A percentile compares a stretch with the other conserved stretches of the same genome.
These are phyloP conservation scores for Hippophae tibetana DNA, from an alignment of 306 rosid genomes.

Conservation along the genomic window DNA sequence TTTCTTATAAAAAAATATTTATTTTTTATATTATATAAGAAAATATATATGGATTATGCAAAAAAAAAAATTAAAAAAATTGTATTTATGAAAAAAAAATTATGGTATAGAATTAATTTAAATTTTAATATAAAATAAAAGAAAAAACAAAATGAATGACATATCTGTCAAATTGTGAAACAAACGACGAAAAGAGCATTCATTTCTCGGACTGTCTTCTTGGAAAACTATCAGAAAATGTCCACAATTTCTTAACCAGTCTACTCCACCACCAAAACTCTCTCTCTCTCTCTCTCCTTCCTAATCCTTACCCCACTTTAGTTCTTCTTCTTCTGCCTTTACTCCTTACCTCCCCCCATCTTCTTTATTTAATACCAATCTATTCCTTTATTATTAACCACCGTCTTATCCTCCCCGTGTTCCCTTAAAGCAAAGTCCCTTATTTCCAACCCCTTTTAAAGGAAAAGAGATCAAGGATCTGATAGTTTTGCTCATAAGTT, in stretches of 20 bases:
- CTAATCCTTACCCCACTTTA: neutral
- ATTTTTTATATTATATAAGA: no score
- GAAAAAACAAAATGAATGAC: conserved; percentile 18
- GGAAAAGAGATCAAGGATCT: neutral
- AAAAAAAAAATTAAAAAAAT: no score
- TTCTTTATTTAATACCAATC: neutral
- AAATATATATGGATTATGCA: no score
- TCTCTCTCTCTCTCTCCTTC: neutral
- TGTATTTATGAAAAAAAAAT: neutral
- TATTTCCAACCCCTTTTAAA: neutral
- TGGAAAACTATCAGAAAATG: conserved; percentile 46
- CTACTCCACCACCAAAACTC: neutral
- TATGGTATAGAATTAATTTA: neutral
- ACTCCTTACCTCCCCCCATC: no score
- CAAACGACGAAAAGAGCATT: conserved; percentile 54
- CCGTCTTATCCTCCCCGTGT: neutral
- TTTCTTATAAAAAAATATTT: no score
- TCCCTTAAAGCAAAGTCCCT: neutral
- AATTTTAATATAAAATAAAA: neutral
- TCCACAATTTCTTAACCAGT: conserved; percentile 16
- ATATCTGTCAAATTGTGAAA: conserved; percentile 34
- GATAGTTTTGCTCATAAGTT: neutral
- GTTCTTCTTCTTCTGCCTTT: conserved; percentile 10
- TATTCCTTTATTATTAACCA: neutral
- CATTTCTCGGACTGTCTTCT: conserved; percentile 63